phyloP scores from a whole-genome alignment of 495 filamentous ascomycete genomes.

The Bathelium albidoporum region DNA sequence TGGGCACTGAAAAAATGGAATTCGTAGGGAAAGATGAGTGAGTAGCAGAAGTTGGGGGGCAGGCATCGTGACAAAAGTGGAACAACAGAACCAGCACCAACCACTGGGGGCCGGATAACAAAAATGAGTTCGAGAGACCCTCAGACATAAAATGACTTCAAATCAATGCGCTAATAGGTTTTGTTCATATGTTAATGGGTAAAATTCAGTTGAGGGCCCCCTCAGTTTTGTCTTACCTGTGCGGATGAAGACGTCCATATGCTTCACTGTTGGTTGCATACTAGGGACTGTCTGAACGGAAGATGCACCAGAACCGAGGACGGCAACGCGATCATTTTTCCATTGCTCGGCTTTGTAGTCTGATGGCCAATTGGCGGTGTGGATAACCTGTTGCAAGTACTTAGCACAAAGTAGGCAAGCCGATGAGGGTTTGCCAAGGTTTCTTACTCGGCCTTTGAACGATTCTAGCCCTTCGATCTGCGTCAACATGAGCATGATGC shows the following conservation, averaged over 20 bases:
- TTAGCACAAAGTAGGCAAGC: background rate
- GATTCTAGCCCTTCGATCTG: constrained; percentile 24
- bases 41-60: too few species aligned
- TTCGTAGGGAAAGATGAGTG: too few species aligned
- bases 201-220: too few species aligned
- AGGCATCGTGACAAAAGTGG: background rate
- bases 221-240: constrained; percentile 8
- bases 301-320: constrained; percentile 30
- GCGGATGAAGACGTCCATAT: constrained; percentile 30
- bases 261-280: constrained; percentile 29
- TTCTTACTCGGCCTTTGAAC: constrained; percentile 26
- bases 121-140: too few species aligned
- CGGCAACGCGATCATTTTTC: constrained; percentile 36
- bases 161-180: too few species aligned
- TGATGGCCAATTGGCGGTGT: constrained; percentile 41
- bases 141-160: too few species aligned
- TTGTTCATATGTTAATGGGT: too few species aligned
- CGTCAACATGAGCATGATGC: background rate
- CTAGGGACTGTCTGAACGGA: constrained; percentile 34
- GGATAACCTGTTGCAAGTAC: constrained; percentile 33
- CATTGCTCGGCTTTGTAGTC: constrained; percentile 48
- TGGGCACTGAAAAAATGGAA: background rate
- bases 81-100: too few species aligned
- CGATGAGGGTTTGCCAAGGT: background rate
- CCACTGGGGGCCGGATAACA: too few species aligned